Percentiles rank a stretch among this genome's conserved stretches.
Evolutionary conservation across 805 yeast genomes (phyloP).

Genomic region (Lachancea sp.): DNA sequence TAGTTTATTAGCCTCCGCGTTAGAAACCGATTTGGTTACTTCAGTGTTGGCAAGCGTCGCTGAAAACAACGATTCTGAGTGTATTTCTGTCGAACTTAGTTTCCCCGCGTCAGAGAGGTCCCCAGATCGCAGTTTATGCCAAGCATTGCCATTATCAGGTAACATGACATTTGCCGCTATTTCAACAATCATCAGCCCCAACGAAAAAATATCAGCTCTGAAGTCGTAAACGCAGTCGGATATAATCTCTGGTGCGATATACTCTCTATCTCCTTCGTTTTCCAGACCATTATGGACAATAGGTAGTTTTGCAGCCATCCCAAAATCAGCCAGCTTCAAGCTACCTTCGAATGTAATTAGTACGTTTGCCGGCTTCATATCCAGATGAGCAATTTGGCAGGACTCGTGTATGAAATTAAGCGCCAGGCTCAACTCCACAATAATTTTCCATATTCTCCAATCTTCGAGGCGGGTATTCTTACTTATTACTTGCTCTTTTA

Average conservation of each 20-base stretch:
- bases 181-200: conserved; percentile 89
- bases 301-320: conserved; percentile 82
- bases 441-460: conserved; percentile 95
- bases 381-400: conserved; percentile 74
- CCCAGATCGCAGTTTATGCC: conserved; percentile 94
- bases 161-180: conserved; percentile 91
- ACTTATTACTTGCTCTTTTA: conserved; percentile 70
- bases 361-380: conserved; percentile 91
- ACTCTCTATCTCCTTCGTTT: conserved; percentile 94
- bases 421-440: conserved; percentile 77
- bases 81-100: conserved; percentile 64
- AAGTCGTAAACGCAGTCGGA: conserved; percentile 76
- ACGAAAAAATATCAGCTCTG: conserved; percentile 92
- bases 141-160: conserved; percentile 93
- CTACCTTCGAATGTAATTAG: conserved; percentile 92
- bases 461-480: conserved; percentile 64
- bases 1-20: conserved; percentile 12
- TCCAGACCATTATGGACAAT: conserved; percentile 58
- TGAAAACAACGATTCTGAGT: conserved; percentile 30
- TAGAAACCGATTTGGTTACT: conserved; percentile 22
- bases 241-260: conserved; percentile 94
- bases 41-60: conserved; percentile 27
- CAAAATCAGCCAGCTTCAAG: conserved; percentile 93
- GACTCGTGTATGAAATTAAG: conserved; percentile 70
- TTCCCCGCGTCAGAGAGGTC: conserved; percentile 93